A percentile compares a stretch with the other conserved stretches of the same genome.
phyloP scores from a whole-genome alignment of 306 rosid genomes.

The Abrus precatorius region DNA sequence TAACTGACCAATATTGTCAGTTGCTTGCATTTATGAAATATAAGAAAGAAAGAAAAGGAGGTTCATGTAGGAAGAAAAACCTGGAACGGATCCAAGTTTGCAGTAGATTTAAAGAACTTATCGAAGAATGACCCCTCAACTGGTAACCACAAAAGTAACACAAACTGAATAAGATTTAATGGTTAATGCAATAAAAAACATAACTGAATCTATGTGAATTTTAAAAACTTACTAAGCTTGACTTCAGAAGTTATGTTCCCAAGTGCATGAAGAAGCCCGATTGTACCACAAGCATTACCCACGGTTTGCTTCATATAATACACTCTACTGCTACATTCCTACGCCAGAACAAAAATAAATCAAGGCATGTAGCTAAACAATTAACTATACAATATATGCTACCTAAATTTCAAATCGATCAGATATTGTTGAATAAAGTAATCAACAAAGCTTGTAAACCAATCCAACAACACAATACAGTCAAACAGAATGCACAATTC shows the following conservation, averaged over 20 bases:
- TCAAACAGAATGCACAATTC: not conserved
- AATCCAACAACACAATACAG: not conserved
- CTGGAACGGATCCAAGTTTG: conserved; percentile 82
- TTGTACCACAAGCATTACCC: conserved; percentile 96
- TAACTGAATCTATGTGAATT: not conserved
- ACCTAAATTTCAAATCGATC: conserved; percentile 31
- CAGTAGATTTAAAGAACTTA: conserved; percentile 80
- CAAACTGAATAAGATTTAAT: conserved; percentile 24
- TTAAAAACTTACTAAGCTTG: conserved; percentile 70
- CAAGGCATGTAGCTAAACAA: conserved; percentile 12
- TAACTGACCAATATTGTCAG: conserved; percentile 5
- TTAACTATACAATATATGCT: not conserved
- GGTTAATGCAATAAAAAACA: not conserved
- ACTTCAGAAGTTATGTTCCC: conserved; percentile 85
- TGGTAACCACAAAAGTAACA: conserved; percentile 52
- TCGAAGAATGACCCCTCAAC: conserved; percentile 90
- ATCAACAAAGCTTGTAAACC: not conserved
- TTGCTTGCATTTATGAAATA: conserved; percentile 1
- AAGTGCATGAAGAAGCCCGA: conserved; percentile 96
- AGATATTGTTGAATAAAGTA: conserved; percentile 12
- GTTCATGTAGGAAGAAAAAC: conserved; percentile 52
- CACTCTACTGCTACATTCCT: conserved; percentile 71
- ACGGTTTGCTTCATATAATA: conserved; percentile 94
- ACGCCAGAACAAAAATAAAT: conserved; percentile 43
- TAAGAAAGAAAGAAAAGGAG: conserved; percentile 34